Evolutionary conservation across 2,329 filamentous ascomycete genomes (phyloP).

Genomic region (Fusarium mangiferae): DNA sequence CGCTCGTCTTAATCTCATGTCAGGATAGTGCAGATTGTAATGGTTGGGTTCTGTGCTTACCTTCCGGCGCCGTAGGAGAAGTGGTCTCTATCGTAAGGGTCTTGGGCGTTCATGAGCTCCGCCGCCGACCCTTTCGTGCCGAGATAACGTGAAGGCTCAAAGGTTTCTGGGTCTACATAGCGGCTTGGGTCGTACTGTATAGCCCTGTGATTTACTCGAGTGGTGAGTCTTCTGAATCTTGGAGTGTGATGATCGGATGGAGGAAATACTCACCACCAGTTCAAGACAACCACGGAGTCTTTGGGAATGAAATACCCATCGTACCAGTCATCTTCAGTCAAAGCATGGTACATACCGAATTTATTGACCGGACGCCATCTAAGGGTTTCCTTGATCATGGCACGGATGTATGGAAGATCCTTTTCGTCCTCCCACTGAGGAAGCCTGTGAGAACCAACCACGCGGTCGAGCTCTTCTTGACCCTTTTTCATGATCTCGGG

Average conservation of each 20-base stretch:
- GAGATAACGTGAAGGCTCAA: slow-evolving; percentile 19
- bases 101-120: slow-evolving; percentile 3
- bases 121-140: neutral
- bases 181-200: slow-evolving; percentile 21
- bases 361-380: slow-evolving; percentile 53
- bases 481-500: slow-evolving; percentile 45
- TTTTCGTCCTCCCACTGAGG: slow-evolving; percentile 52
- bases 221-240: neutral
- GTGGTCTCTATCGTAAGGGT: slow-evolving; percentile 19
- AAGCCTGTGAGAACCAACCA: slow-evolving; percentile 50
- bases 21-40: no score
- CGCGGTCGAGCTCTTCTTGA: slow-evolving; percentile 51
- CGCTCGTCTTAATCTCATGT: neutral
- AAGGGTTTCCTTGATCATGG: slow-evolving; percentile 55
- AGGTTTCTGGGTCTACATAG: slow-evolving; percentile 12
- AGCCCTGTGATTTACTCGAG: neutral
- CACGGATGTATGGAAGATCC: slow-evolving; percentile 55
- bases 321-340: slow-evolving; percentile 25
- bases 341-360: slow-evolving; percentile 24
- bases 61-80: slow-evolving; percentile 28
- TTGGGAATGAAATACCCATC: slow-evolving; percentile 30
- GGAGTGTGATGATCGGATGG: no score
- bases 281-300: slow-evolving; percentile 20
- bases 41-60: neutral
- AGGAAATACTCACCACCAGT: slow-evolving; percentile 11